Conservation (phyloP, 495 filamentous ascomycete genomes). For the Hypoxylon cercidicola region DNA sequence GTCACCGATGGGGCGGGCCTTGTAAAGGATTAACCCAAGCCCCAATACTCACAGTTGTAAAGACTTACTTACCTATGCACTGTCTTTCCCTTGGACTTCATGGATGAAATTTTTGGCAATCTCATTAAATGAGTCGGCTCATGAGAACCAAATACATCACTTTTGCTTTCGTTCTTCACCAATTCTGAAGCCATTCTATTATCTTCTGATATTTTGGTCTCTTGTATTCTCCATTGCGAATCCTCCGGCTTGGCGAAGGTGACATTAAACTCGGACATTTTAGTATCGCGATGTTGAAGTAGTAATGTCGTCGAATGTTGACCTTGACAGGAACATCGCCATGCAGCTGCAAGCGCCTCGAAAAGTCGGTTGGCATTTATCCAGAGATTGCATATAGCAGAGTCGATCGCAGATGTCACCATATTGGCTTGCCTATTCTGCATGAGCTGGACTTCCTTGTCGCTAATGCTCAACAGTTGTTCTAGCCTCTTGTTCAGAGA, state of each 20-base stretch:
- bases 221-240: slow-evolving; percentile 16
- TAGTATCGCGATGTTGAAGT: slow-evolving; percentile 45
- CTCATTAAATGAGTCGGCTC: too few species aligned
- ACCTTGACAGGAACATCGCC: slow-evolving; percentile 43
- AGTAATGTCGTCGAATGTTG: slow-evolving; percentile 45
- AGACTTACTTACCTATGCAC: too few species aligned
- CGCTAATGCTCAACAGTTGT: slow-evolving; percentile 37
- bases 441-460: slow-evolving; percentile 25
- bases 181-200: background rate
- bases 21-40: background rate
- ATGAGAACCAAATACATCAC: too few species aligned
- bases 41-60: too few species aligned
- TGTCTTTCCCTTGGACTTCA: too few species aligned
- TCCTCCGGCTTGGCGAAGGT: slow-evolving; percentile 22
- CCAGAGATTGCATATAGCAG: slow-evolving; percentile 40
- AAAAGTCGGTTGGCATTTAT: slow-evolving; percentile 38
- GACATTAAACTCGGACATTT: slow-evolving; percentile 40
- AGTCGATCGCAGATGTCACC: background rate
- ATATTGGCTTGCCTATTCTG: slow-evolving; percentile 7
- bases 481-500: slow-evolving; percentile 35
- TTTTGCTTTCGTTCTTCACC: too few species aligned
- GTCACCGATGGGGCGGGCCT: background rate
- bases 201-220: slow-evolving; percentile 19
- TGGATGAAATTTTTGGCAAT: too few species aligned
- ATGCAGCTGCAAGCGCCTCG: slow-evolving; percentile 38